Conservation (phyloP, 176 grass and related monocot genomes). For the Miscanthus lutarioriparius region DNA sequence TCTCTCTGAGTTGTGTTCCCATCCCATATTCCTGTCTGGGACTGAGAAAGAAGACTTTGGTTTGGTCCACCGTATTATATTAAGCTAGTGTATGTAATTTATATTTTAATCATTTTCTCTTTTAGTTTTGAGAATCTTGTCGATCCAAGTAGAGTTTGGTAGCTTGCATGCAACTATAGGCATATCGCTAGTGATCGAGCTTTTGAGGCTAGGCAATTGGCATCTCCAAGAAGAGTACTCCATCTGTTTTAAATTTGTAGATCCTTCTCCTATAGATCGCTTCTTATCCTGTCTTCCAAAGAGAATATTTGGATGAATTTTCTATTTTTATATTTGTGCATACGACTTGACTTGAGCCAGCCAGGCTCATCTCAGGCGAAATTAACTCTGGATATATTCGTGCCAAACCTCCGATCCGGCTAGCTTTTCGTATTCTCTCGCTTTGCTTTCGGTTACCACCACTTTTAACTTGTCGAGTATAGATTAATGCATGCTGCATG, state of each 20-base stretch:
- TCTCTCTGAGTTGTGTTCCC: background rate
- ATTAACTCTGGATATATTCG: constrained; percentile 32
- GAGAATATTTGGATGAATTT: constrained; percentile 15
- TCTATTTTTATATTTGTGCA: background rate
- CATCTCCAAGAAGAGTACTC: constrained; percentile 7
- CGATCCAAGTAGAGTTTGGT: constrained; percentile 10
- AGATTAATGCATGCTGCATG: constrained; percentile 34
- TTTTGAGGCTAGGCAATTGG: background rate
- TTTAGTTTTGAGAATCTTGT: constrained; percentile 23
- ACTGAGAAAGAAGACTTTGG: constrained; percentile 14
- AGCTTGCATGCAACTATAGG: constrained; percentile 26
- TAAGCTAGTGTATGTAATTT: background rate
- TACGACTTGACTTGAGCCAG: constrained; percentile 43
- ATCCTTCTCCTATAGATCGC: constrained; percentile 33
- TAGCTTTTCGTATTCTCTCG: constrained; percentile 36
- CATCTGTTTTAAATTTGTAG: constrained; percentile 17
- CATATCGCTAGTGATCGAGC: background rate
- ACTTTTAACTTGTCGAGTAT: constrained; percentile 20
- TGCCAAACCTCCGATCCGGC: constrained; percentile 41
- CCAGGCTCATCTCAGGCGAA: constrained; percentile 5
- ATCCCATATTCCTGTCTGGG: background rate
- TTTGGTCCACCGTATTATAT: constrained; percentile 18
- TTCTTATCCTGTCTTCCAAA: constrained; percentile 26
- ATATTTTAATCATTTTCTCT: background rate
- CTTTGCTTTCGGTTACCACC: constrained; percentile 52